phyloP scores from a whole-genome alignment of 352 stramenopile genomes.

The Phytophthora sp. region DNA sequence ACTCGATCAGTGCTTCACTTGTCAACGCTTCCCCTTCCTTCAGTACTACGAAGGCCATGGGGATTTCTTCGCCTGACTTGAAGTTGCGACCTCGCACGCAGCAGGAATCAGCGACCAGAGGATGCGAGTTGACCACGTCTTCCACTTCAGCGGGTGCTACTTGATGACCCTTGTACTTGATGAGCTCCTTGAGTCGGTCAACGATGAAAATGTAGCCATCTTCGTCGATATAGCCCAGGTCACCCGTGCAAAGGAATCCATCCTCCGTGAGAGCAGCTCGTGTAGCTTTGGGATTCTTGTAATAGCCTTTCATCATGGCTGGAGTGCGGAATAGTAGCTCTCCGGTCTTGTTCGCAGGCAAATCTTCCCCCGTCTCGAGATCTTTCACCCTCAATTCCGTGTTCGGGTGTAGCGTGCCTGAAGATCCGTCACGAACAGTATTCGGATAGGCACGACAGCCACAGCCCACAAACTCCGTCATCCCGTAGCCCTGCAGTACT shows the following conservation, averaged over 20 bases:
- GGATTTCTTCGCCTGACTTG: conserved; percentile 78
- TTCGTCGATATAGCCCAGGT: conserved; percentile 91
- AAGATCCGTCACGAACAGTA: conserved; percentile 25
- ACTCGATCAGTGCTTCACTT: conserved; percentile 45
- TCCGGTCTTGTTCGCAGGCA: conserved; percentile 43
- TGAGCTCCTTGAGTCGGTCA: conserved; percentile 93
- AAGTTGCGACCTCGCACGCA: conserved; percentile 61
- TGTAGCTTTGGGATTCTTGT: conserved; percentile 88
- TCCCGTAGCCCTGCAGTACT: conserved; percentile 56
- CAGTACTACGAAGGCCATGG: conserved; percentile 90
- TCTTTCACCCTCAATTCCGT: conserved; percentile 45
- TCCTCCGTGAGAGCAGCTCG: conserved; percentile 64
- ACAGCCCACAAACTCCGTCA: conserved; percentile 59
- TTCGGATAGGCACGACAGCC: conserved; percentile 44
- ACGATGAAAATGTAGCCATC: conserved; percentile 92
- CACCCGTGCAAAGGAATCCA: conserved; percentile 88
- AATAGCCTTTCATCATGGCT: conserved; percentile 36
- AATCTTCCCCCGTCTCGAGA: conserved; percentile 37
- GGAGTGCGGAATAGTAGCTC: conserved; percentile 75
- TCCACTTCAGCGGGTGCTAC: conserved; percentile 92
- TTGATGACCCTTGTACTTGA: conserved; percentile 94
- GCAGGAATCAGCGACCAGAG: conserved; percentile 73
- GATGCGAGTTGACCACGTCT: conserved; percentile 84
- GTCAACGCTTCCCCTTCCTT: conserved; percentile 41
- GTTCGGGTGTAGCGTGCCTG: conserved; percentile 43